Conservation (phyloP, 345 rosid genomes). For the Durio zibethinus region DNA sequence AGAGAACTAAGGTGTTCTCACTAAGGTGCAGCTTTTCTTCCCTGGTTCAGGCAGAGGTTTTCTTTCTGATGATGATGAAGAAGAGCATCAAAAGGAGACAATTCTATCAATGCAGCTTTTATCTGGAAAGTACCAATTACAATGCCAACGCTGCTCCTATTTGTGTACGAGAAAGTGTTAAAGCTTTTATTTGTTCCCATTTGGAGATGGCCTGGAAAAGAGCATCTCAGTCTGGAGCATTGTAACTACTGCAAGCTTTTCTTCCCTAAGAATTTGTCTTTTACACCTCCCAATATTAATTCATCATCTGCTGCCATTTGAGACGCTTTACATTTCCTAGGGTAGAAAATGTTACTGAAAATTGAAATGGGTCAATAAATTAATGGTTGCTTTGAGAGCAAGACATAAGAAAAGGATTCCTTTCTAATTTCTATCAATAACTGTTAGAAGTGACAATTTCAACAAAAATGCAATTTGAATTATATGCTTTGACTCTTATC, state of each 20-base stretch:
- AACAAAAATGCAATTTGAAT: too few species aligned
- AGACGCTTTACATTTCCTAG: conserved; percentile 39
- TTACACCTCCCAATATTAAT: conserved; percentile 14
- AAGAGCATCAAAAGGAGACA: too few species aligned
- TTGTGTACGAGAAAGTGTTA: conserved; percentile 76
- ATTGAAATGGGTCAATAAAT: not conserved
- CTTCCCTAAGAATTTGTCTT: conserved; percentile 47
- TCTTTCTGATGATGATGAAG: too few species aligned
- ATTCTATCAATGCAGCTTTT: too few species aligned
- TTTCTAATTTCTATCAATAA: not conserved
- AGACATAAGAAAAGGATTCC: not conserved
- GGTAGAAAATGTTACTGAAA: not conserved
- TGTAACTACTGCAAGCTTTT: conserved; percentile 62
- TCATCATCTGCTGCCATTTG: conserved; percentile 16
- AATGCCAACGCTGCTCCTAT: too few species aligned
- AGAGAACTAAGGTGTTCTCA: too few species aligned
- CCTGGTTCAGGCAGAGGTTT: too few species aligned
- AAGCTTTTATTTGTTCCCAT: conserved; percentile 82
- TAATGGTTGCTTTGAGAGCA: not conserved
- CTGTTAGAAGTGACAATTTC: too few species aligned
- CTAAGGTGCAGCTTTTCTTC: too few species aligned
- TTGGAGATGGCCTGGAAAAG: conserved; percentile 84
- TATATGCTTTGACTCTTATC: too few species aligned
- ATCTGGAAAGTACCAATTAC: too few species aligned
- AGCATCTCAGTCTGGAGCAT: conserved; percentile 47